Conservation (phyloP, 176 grass and related monocot genomes). For the Poa pratensis region DNA sequence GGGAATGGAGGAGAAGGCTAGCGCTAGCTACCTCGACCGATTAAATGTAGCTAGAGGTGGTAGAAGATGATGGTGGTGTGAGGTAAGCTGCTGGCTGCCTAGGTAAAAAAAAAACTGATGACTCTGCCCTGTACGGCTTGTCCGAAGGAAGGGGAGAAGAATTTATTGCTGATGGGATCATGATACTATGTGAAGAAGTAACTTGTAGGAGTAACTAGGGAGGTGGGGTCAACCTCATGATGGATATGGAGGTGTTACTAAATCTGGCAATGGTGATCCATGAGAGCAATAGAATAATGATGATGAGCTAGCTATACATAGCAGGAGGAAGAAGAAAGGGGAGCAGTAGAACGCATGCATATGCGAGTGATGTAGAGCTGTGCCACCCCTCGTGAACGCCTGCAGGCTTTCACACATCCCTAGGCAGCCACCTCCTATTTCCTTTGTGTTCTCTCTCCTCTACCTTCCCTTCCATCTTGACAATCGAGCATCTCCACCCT, state of each 20-base stretch:
- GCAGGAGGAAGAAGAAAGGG: slow-evolving; percentile 23
- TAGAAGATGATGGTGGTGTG: slow-evolving; percentile 20
- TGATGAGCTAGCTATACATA: slow-evolving; percentile 23
- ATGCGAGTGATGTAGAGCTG: slow-evolving; percentile 50
- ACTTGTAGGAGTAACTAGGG: slow-evolving; percentile 19
- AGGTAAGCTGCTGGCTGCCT: slow-evolving; percentile 20
- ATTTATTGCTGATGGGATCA: slow-evolving; percentile 46
- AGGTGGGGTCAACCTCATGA: slow-evolving; percentile 42
- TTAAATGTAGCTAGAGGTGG: slow-evolving; percentile 30
- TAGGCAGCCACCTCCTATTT: slow-evolving; percentile 32
- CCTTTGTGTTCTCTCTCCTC: not conserved
- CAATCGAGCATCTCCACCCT: too few relatives aligned
- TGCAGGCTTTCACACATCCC: slow-evolving; percentile 86
- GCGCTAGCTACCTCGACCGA: slow-evolving; percentile 7
- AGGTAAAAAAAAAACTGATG: slow-evolving; percentile 26
- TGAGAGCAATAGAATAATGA: slow-evolving; percentile 37
- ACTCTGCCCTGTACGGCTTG: slow-evolving; percentile 7
- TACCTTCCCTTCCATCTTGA: not conserved
- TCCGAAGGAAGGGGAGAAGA: slow-evolving; percentile 20
- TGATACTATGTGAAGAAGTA: slow-evolving; percentile 34
- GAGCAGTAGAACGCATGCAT: slow-evolving; percentile 38
- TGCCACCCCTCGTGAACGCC: slow-evolving; percentile 68
- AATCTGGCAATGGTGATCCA: slow-evolving; percentile 46
- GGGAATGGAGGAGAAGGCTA: slow-evolving; percentile 53
- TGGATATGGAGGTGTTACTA: slow-evolving; percentile 44